These are phyloP conservation scores for Xylariaceae sp. DNA, from an alignment of 2,329 filamentous ascomycete genomes.

Conservation along the genomic window DNA sequence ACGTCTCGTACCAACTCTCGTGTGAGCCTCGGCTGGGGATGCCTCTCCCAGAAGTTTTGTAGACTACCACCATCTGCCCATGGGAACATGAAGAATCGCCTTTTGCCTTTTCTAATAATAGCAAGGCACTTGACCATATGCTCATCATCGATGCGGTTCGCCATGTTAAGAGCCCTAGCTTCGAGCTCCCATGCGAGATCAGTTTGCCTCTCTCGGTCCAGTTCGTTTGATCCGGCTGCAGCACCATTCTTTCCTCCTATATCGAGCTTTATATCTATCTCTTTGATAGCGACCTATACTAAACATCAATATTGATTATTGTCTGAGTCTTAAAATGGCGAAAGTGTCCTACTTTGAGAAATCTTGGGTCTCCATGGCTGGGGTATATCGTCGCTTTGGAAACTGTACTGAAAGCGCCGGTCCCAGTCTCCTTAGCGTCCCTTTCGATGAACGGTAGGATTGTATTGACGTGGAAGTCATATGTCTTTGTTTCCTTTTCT, in stretches of 20 bases:
- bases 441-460: conserved; percentile 1
- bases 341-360: not conserved
- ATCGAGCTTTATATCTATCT: not conserved
- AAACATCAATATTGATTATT: not conserved
- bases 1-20: not conserved
- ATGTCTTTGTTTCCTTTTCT: not conserved
- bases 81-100: conserved; percentile 18
- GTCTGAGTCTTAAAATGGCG: not conserved
- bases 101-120: conserved; percentile 5
- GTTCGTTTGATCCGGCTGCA: not conserved
- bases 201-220: too few species aligned
- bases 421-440: not conserved
- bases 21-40: not conserved
- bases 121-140: conserved; percentile 6
- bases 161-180: conserved; percentile 1
- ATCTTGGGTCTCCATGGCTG: not conserved
- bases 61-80: conserved; percentile 20
- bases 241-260: not conserved
- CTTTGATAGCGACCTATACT: not conserved
- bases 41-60: conserved; percentile 13
- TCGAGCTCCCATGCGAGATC: conserved; percentile 2
- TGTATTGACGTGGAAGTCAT: not conserved
- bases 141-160: conserved; percentile 32
- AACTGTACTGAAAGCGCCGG: conserved; percentile 1
- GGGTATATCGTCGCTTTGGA: not conserved